Base-by-base conservation (phyloP, 106 monocot species). In the Acorus gramineus region DNA sequence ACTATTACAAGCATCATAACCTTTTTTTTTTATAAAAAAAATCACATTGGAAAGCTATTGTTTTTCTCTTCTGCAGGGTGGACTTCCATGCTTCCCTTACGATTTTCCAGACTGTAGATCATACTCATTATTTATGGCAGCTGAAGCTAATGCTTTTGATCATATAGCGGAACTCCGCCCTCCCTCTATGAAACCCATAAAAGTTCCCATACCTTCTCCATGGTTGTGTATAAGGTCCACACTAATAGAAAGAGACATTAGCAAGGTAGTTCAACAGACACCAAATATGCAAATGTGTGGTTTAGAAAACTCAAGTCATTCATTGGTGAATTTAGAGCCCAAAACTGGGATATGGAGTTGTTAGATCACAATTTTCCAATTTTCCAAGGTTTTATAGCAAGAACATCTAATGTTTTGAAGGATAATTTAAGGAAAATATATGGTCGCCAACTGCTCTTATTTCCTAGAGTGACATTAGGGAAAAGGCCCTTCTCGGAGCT, bases 81-180 rank as follows among this genome's bases (percentile, higher is more conserved):
- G 73, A 1, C 57, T 98, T 5, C 88, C 96, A 62, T 81, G 46
- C 59, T 98, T 91, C 66, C 91, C 96, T 52, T 75, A 61, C 69
- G 96, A 98, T 83, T 98, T 91, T 69, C 96, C 96, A 47, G 91
- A 98, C 75, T 80, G 79, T 59, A 67, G 77, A 44, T 76, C 91
- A 11, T 98, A 98, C 63, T 61, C 74, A 47, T 54, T 62, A 14
- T 79, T 77, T 49, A 71, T 88, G 87, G 65, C 77, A 50, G 59
- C 63, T 56, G 78, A 88, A 67, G 73, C 78, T 49, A 48, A 59
- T 59, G 77, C 57, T 48, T 56, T 50, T 55, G 77, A 91, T 67
- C 72, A 71, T 61, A 53, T 44, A 0, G 70, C 77, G 62, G 70
- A 79, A 55, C 81, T 76, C 44, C 81, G 79, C 8, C 91, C 96